Base-by-base conservation (phyloP, 148 eudicot species). In the Spergularia bocconei region DNA sequence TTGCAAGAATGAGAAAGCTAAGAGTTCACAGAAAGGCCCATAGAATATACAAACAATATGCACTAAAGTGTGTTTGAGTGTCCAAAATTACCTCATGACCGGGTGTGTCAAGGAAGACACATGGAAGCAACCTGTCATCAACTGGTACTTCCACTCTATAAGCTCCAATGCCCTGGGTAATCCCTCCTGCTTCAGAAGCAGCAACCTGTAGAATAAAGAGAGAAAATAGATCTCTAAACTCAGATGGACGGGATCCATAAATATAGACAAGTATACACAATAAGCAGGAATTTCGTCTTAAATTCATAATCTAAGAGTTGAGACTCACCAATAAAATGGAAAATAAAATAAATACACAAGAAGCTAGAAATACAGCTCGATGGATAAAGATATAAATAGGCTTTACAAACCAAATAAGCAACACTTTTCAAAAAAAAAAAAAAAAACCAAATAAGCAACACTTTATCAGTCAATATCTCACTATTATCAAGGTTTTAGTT, bases 141-240 rank as follows among this genome's bases (percentile, higher is more conserved):
- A 88, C 80, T 64, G 93, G 97, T 53, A 92, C 93, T 62, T 83
- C 85, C 73, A 95, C 96, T 85, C 83, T 89, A 86, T 92, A 92
- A 64, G 99, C 99, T 74, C 99, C 99, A 80, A 92, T 92, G 75
- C 99, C 99, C 85, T 95, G 99, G 70, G 99, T 95, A 71, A 95
- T 95, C 69, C 99, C 99, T 78, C 99, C 99, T 41, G 99, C 92
- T 89, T 95, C 99, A 68, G 90, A 90, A 70, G 99, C 97, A 79
- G 92, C 97, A 51, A 95, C 99, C 98, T 95, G 81, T 62, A 83
- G 75, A 70, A 71, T 52, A 70, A 62, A 82, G 74, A 13, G 61
- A 57, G 76, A 58, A 71, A 65, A 83, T 72, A 11, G 57, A 70
- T 78, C 62, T 54, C 5, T 62, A 63, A 55, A 74, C 55, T 75